Evolutionary conservation across 805 yeast genomes (phyloP).

Genomic region (Sungouiozyma ichnusensis): DNA sequence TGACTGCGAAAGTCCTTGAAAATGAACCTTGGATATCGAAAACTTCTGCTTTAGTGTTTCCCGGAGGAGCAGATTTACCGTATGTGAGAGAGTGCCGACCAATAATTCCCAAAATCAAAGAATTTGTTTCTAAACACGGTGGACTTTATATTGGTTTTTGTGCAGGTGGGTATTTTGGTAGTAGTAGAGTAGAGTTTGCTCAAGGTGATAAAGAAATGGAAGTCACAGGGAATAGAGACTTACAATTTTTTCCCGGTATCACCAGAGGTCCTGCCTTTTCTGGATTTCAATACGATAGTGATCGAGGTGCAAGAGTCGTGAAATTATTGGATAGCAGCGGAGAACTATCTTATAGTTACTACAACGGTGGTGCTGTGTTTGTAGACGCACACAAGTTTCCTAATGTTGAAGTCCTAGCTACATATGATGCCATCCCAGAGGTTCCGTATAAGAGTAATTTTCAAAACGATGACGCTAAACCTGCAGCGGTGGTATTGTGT

Average conservation of each 20-base stretch:
- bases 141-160: slow-evolving; percentile 84
- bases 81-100: slow-evolving; percentile 67
- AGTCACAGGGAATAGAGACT: slow-evolving; percentile 78
- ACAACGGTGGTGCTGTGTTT: slow-evolving; percentile 87
- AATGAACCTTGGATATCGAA: slow-evolving; percentile 84
- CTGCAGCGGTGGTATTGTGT: slow-evolving; percentile 67
- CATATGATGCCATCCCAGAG: slow-evolving; percentile 47
- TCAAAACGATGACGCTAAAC: slow-evolving; percentile 18
- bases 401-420: slow-evolving; percentile 64
- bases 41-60: slow-evolving; percentile 72
- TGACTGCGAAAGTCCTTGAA: slow-evolving; percentile 48
- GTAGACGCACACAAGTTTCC: slow-evolving; percentile 55
- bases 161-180: slow-evolving; percentile 88
- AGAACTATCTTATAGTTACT: slow-evolving; percentile 36
- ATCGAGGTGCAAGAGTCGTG: slow-evolving; percentile 62
- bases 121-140: slow-evolving; percentile 60
- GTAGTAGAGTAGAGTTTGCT: slow-evolving; percentile 72
- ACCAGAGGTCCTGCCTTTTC: slow-evolving; percentile 72
- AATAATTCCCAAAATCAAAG: slow-evolving; percentile 48
- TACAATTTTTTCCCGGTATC: slow-evolving; percentile 71
- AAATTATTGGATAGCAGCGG: slow-evolving; percentile 33
- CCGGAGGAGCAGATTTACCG: slow-evolving; percentile 97
- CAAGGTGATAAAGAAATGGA: slow-evolving; percentile 60
- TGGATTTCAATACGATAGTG: slow-evolving; percentile 74
- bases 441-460: slow-evolving; percentile 29